These are phyloP conservation scores for Flueggea neowawraea DNA, from an alignment of 441 rosid genomes.

Conservation along the genomic window DNA sequence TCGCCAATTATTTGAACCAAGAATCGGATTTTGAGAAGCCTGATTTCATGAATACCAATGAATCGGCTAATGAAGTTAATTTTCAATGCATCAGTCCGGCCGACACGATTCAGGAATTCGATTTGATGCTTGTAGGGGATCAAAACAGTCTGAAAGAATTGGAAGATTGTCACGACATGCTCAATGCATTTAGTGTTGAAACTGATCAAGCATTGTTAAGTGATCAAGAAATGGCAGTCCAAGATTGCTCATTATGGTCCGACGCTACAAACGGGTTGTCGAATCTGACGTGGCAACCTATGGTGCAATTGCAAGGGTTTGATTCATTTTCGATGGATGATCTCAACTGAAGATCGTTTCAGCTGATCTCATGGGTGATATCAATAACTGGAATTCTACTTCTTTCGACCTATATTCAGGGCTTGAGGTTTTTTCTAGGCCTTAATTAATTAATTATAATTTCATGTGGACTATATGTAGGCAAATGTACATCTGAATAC, in stretches of 20 bases:
- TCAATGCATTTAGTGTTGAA: too few species aligned
- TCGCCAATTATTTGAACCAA: slow-evolving; percentile 48
- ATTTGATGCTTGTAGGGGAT: too few species aligned
- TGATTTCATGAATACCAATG: too few species aligned
- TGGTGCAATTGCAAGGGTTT: slow-evolving; percentile 28
- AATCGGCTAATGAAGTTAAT: too few species aligned
- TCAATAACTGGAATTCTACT: slow-evolving; percentile 24
- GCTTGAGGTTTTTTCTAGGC: slow-evolving; percentile 29
- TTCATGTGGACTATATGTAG: too few species aligned
- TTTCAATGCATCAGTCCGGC: too few species aligned
- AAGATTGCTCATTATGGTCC: slow-evolving; percentile 27
- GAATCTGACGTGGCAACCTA: slow-evolving; percentile 26
- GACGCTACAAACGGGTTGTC: slow-evolving; percentile 14
- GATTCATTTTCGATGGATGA: slow-evolving; percentile 22
- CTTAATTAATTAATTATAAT: slow-evolving; percentile 9
- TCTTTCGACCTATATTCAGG: slow-evolving; percentile 36
- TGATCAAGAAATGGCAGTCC: slow-evolving; percentile 21
- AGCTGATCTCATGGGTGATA: slow-evolving; percentile 18
- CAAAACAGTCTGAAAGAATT: slow-evolving; percentile 10
- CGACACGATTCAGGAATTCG: too few species aligned
- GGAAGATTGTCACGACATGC: slow-evolving; percentile 17
- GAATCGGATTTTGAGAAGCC: background rate
- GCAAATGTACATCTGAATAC: too few species aligned
- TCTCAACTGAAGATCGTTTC: slow-evolving; percentile 25
- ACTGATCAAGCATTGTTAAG: too few species aligned